phyloP scores from a whole-genome alignment of 129 eudicot genomes.

The Helichrysum umbraculigerum region DNA sequence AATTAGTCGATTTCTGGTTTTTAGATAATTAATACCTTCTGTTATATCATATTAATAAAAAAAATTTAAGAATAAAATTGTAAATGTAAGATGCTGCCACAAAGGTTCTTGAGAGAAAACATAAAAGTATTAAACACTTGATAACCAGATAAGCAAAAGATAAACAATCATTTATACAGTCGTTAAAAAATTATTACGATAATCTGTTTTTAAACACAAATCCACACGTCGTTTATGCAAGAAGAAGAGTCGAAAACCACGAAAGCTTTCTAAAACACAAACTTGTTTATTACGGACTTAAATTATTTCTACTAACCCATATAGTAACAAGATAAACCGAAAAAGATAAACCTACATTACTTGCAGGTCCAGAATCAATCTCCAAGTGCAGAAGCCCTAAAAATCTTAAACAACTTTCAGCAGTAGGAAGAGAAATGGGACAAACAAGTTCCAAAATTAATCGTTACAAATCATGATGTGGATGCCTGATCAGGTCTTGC shows the following conservation, averaged over 20 bases:
- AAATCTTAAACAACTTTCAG: constrained; percentile 13
- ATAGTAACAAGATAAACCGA: not conserved
- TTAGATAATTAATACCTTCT: not conserved
- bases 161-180: not conserved
- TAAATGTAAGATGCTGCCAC: not conserved
- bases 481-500: constrained; percentile 46
- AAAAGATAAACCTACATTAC: constrained; percentile 13
- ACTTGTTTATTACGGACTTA: constrained; percentile 28
- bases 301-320: constrained; percentile 26
- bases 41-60: not conserved
- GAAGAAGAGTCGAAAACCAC: not conserved
- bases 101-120: too few relatives aligned
- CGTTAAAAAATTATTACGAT: not conserved
- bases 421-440: constrained; percentile 21
- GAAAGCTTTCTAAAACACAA: constrained; percentile 13
- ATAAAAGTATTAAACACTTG: too few relatives aligned
- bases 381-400: constrained; percentile 35
- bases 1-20: not conserved
- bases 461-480: constrained; percentile 28
- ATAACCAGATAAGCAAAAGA: too few relatives aligned
- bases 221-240: not conserved
- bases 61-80: too few relatives aligned
- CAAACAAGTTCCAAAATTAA: constrained; percentile 26
- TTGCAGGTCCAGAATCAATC: constrained; percentile 32
- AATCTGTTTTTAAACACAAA: not conserved